phyloP scores from a whole-genome alignment of 2,329 filamentous ascomycete genomes.

The Ascomycota sp. region DNA sequence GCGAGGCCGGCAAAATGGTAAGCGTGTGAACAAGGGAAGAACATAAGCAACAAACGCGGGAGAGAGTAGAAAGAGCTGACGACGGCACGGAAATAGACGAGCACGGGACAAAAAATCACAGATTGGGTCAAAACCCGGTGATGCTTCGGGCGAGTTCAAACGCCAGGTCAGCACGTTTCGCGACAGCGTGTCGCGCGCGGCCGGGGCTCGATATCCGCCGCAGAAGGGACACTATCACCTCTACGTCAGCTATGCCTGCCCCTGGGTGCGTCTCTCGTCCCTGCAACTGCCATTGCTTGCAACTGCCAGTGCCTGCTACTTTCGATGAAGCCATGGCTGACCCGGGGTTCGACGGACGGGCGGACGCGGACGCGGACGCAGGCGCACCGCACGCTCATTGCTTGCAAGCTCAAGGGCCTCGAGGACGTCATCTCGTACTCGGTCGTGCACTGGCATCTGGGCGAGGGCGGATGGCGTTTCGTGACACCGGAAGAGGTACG shows the following conservation, averaged over 20 bases:
- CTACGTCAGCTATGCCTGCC: conserved; percentile 83
- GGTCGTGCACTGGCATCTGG: conserved; percentile 83
- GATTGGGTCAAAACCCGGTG: conserved; percentile 60
- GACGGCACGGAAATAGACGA: neutral
- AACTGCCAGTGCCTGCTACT: too few relatives aligned
- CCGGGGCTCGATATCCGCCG: conserved; percentile 52
- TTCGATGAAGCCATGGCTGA: too few relatives aligned
- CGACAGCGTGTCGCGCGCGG: conserved; percentile 50
- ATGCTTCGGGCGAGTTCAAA: conserved; percentile 81
- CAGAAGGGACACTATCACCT: conserved; percentile 86
- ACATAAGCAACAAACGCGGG: neutral
- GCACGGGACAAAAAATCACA: conserved; percentile 25
- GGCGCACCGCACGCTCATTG: conserved; percentile 71
- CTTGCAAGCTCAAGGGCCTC: conserved; percentile 73
- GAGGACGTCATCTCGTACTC: conserved; percentile 62
- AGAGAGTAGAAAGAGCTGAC: neutral
- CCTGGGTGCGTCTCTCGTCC: conserved; percentile 36
- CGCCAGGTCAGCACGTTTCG: conserved; percentile 67
- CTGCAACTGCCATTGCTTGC: too few relatives aligned
- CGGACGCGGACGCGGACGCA: conserved; percentile 2
- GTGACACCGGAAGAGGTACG: conserved; percentile 32
- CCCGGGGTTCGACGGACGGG: neutral
- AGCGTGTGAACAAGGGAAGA: neutral
- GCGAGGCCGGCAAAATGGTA: too few relatives aligned
- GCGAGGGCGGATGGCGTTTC: conserved; percentile 58